phyloP scores from a whole-genome alignment of 331 rosid genomes.

The Malus hybrid region DNA sequence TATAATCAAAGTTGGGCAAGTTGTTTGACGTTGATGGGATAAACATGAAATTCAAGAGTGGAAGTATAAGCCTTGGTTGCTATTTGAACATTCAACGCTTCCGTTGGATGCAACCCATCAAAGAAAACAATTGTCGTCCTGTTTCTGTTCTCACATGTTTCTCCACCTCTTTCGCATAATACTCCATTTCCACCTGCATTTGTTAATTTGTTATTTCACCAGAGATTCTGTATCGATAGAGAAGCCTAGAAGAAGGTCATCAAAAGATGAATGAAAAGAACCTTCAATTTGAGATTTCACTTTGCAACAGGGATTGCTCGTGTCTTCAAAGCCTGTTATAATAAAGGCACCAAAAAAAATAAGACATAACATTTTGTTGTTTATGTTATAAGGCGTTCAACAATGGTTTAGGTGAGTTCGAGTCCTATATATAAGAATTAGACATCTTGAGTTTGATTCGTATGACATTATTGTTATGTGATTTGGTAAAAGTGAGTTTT shows the following conservation, averaged over 20 bases:
- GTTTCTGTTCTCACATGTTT: conserved; percentile 5
- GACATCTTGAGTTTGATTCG: too few species aligned
- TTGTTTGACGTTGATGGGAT: conserved; percentile 33
- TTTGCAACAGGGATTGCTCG: conserved; percentile 29
- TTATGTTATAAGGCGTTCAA: too few species aligned
- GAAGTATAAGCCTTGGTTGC: conserved; percentile 36
- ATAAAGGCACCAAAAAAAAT: not conserved
- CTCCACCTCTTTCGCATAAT: conserved; percentile 31
- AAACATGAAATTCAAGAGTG: conserved; percentile 21
- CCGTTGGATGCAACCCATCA: conserved; percentile 49
- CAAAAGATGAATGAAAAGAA: not conserved
- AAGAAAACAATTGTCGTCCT: conserved; percentile 26
- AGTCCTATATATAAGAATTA: too few species aligned
- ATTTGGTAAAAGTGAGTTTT: too few species aligned
- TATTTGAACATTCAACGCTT: conserved; percentile 33
- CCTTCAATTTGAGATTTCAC: conserved; percentile 22
- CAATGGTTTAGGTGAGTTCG: too few species aligned
- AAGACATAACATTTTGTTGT: not conserved
- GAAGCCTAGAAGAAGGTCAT: not conserved
- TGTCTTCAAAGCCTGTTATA: conserved; percentile 29
- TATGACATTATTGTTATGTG: too few species aligned
- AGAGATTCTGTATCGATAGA: too few species aligned
- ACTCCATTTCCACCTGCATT: conserved; percentile 38
- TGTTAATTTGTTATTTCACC: not conserved
- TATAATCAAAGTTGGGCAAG: conserved; percentile 1